Conservation (phyloP, 768 basidiomycete genomes). For the Plicaturopsis crispa region DNA sequence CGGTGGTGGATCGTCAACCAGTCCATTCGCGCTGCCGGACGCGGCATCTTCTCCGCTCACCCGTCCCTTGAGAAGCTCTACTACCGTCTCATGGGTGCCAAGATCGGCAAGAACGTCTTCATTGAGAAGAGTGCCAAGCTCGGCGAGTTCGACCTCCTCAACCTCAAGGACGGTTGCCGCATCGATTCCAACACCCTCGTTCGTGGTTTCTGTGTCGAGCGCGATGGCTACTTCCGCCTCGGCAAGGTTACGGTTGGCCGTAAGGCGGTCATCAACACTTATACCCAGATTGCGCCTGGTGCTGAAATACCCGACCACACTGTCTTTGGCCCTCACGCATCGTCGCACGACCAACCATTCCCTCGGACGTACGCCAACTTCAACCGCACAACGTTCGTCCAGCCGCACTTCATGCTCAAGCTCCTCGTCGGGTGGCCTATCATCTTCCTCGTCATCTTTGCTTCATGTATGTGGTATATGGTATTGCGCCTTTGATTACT, state of each 20-base stretch:
- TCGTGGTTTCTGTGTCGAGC: constrained; percentile 38
- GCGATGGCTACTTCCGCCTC: constrained; percentile 35
- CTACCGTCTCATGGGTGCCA: constrained; percentile 38
- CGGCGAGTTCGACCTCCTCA: constrained; percentile 38
- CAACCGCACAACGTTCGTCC: constrained; percentile 26
- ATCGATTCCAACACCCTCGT: constrained; percentile 28
- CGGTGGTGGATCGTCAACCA: constrained; percentile 40
- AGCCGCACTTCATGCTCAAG: constrained; percentile 25
- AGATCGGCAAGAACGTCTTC: constrained; percentile 30
- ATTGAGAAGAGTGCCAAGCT: constrained; percentile 32
- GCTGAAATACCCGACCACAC: constrained; percentile 24
- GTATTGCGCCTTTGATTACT: constrained; percentile 1
- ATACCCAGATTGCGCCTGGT: constrained; percentile 36
- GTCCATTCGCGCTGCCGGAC: constrained; percentile 28
- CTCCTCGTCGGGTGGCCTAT: constrained; percentile 32
- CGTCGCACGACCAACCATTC: constrained; percentile 30
- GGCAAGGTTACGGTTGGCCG: constrained; percentile 29
- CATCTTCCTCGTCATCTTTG: constrained; percentile 23
- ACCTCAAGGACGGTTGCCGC: constrained; percentile 33
- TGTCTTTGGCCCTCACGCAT: constrained; percentile 41
- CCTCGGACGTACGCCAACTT: constrained; percentile 29
- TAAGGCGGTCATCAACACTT: constrained; percentile 32
- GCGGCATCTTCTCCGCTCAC: constrained; percentile 33
- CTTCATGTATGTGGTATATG: constrained; percentile 25
- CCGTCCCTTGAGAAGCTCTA: constrained; percentile 30